phyloP scores from a whole-genome alignment of 1,139 yeast species.

The Candida smagusa region DNA sequence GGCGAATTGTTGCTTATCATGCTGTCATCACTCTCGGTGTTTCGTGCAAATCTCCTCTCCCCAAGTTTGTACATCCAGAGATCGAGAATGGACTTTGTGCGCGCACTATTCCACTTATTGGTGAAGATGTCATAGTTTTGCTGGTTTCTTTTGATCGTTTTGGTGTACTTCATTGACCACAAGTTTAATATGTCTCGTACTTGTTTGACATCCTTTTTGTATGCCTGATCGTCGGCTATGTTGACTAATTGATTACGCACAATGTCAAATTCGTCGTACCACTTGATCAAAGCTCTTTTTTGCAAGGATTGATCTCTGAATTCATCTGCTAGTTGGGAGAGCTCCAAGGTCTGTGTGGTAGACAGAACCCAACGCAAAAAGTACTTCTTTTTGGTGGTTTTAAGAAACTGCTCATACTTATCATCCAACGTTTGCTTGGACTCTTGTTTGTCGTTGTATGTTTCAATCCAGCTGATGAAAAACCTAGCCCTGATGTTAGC shows the following conservation, averaged over 20 bases:
- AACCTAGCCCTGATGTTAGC: constrained; percentile 12
- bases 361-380: constrained; percentile 17
- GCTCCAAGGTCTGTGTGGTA: constrained; percentile 4
- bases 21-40: constrained; percentile 19
- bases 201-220: constrained; percentile 25
- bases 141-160: constrained; percentile 29
- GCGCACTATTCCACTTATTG: constrained; percentile 30
- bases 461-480: constrained; percentile 23
- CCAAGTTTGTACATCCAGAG: constrained; percentile 27
- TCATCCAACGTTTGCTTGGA: constrained; percentile 12
- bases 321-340: constrained; percentile 12
- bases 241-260: constrained; percentile 24
- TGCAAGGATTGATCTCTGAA: constrained; percentile 23
- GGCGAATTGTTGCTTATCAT: constrained; percentile 33
- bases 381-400: constrained; percentile 8
- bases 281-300: constrained; percentile 29
- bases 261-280: constrained; percentile 32
- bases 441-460: constrained; percentile 14
- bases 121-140: constrained; percentile 36
- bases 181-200: constrained; percentile 26
- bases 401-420: constrained; percentile 12
- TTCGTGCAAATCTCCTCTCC: constrained; percentile 8
- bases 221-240: constrained; percentile 27
- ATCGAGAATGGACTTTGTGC: constrained; percentile 31
- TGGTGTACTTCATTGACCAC: constrained; percentile 41